Conservation (phyloP, 805 yeast genomes). For the Nakazawaea wyomingensis region DNA sequence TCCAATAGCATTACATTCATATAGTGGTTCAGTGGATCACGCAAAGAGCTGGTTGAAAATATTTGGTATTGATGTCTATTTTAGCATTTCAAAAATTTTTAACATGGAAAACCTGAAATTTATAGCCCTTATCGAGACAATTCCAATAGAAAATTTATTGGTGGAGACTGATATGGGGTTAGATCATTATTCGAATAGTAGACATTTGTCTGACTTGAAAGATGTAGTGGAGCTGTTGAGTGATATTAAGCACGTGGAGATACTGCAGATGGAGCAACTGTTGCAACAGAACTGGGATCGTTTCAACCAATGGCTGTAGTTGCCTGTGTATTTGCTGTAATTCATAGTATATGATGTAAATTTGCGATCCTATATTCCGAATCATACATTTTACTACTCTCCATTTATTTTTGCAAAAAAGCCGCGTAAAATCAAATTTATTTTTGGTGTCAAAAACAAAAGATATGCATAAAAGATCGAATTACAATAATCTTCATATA, state of each 20-base stretch:
- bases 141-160: slow-evolving; percentile 12
- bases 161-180: slow-evolving; percentile 20
- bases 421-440: too few species aligned
- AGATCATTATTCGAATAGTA: slow-evolving; percentile 15
- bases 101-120: slow-evolving; percentile 30
- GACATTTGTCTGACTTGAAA: neutral
- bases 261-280: neutral
- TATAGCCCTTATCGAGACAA: slow-evolving; percentile 10
- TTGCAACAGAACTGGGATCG: slow-evolving; percentile 7
- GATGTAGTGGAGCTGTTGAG: neutral
- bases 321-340: too few species aligned
- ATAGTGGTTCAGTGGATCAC: slow-evolving; percentile 76
- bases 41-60: slow-evolving; percentile 41
- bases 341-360: too few species aligned
- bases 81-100: slow-evolving; percentile 51
- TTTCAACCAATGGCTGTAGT: neutral
- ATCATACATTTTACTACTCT: too few species aligned
- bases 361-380: too few species aligned
- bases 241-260: slow-evolving; percentile 1
- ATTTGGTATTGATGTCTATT: slow-evolving; percentile 31
- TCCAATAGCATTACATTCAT: slow-evolving; percentile 72
- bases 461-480: too few species aligned
- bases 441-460: too few species aligned
- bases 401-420: too few species aligned
- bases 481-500: too few species aligned